Conservation (phyloP, 1,284 basidiomycete species). For the Trichosporon asahii region DNA sequence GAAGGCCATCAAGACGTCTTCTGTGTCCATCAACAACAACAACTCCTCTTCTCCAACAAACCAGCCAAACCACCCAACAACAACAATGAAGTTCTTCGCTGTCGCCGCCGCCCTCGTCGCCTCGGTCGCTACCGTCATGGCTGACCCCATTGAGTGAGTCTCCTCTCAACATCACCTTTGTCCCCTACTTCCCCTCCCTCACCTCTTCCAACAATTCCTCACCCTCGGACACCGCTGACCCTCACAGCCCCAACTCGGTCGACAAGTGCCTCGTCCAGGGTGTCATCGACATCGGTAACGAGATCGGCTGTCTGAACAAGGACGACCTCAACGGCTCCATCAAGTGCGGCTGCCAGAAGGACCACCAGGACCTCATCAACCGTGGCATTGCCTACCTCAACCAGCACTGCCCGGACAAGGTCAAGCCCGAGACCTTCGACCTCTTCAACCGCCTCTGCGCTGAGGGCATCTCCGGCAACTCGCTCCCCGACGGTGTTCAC, state of each 20-base stretch:
- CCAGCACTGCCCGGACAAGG: neutral
- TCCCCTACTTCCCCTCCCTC: no score
- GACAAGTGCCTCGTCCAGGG: neutral
- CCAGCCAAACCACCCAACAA: neutral
- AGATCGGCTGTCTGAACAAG: neutral
- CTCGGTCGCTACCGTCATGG: neutral
- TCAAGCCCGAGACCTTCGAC: neutral
- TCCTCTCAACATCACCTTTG: neutral
- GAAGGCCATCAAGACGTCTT: neutral
- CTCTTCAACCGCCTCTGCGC: neutral
- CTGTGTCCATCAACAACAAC: neutral
- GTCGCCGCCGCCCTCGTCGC: neutral
- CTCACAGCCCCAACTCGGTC: neutral
- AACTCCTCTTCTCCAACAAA: neutral
- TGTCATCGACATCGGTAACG: neutral
- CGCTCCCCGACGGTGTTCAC: neutral
- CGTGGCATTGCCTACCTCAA: neutral
- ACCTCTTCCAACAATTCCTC: no score
- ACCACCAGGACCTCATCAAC: neutral
- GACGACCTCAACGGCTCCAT: neutral
- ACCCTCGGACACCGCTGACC: neutral
- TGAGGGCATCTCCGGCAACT: neutral
- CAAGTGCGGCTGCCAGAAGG: constrained; percentile 2
- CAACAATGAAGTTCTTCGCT: constrained; percentile 4
- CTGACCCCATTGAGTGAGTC: neutral